Percentiles rank a stretch among this genome's conserved stretches.
Evolutionary conservation across 371 early-diverging fungal species (phyloP).

Genomic region (Actinomucor elegans): DNA sequence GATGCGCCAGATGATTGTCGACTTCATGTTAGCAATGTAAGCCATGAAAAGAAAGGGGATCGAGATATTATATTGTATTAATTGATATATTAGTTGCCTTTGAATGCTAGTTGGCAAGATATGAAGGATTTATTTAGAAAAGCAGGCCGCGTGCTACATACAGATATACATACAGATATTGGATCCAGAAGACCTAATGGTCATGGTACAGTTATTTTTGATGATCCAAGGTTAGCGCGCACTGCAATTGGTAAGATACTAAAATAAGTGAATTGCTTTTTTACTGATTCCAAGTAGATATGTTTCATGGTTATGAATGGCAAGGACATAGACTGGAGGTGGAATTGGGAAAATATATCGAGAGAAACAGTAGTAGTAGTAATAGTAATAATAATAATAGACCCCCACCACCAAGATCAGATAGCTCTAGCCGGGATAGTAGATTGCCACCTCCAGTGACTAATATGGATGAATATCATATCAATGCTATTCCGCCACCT

Average conservation of each 20-base stretch:
- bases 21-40: slow-evolving; percentile 72
- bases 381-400: too few species aligned
- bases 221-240: slow-evolving; percentile 65
- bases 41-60: too few species aligned
- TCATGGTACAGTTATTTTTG: slow-evolving; percentile 75
- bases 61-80: too few species aligned
- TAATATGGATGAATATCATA: not conserved
- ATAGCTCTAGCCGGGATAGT: not conserved
- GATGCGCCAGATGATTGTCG: slow-evolving; percentile 56
- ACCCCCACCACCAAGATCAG: slow-evolving; percentile 5
- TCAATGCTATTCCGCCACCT: slow-evolving; percentile 7
- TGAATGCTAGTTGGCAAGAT: slow-evolving; percentile 78
- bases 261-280: not conserved
- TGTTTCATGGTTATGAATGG: slow-evolving; percentile 78
- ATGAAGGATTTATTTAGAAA: slow-evolving; percentile 80
- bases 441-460: not conserved
- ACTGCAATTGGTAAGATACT: slow-evolving; percentile 61
- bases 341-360: slow-evolving; percentile 60
- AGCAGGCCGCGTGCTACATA: slow-evolving; percentile 71
- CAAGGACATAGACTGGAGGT: slow-evolving; percentile 77
- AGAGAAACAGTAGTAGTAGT: slow-evolving; percentile 6
- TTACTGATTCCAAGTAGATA: slow-evolving; percentile 50
- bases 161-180: slow-evolving; percentile 69
- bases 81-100: slow-evolving; percentile 71
- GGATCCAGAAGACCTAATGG: slow-evolving; percentile 67